A percentile compares a stretch with the other conserved stretches of the same genome.
phyloP scores from a whole-genome alignment of 1,284 basidiomycete species.

The Leccinum insigne region DNA sequence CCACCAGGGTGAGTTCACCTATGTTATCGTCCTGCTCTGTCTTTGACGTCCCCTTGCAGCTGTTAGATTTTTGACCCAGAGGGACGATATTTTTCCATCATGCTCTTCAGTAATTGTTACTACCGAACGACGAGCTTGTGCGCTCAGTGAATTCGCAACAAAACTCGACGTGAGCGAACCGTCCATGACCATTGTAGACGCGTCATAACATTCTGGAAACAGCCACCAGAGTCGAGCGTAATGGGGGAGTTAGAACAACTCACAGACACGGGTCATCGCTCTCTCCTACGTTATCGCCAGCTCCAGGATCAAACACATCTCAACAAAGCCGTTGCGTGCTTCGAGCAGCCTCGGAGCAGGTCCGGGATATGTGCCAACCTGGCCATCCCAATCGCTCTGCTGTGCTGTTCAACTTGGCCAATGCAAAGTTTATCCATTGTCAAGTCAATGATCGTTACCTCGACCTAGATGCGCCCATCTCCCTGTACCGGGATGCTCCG shows the following conservation, averaged over 20 bases:
- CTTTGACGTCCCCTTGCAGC: not conserved
- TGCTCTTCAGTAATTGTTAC: not conserved
- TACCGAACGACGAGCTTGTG: not conserved
- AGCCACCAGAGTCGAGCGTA: not conserved
- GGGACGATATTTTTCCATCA: not conserved
- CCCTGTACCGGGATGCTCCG: not conserved
- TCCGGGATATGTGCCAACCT: not conserved
- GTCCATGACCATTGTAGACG: not conserved
- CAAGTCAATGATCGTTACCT: not conserved
- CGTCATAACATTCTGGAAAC: not conserved
- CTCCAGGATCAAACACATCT: not conserved
- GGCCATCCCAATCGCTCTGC: not conserved
- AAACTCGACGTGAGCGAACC: not conserved
- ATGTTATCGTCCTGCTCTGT: not conserved
- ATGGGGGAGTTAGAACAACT: not conserved
- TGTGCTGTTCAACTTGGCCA: not conserved
- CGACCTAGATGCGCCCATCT: not conserved
- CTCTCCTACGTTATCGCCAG: not conserved
- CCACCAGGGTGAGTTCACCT: not conserved
- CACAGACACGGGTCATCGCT: not conserved
- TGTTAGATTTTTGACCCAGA: not conserved
- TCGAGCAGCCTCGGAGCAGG: not conserved
- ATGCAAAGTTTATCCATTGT: not conserved
- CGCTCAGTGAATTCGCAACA: not conserved
- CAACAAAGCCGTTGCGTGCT: not conserved